Evolutionary conservation across 2,329 filamentous ascomycete species (phyloP).

Genomic region (Biscogniauxia sp.): DNA sequence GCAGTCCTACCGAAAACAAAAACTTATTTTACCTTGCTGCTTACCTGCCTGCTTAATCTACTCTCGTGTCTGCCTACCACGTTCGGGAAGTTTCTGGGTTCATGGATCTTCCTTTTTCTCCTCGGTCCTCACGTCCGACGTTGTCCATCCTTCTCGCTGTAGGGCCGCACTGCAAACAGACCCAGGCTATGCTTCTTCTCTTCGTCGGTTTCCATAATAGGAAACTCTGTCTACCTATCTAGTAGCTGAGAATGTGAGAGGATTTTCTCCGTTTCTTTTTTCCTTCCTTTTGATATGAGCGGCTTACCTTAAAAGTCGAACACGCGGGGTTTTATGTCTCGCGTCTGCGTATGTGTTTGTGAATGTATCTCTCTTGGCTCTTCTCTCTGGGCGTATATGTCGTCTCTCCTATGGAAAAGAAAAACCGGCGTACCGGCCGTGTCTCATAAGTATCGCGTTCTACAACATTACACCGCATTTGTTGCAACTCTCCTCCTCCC

Average conservation of each 20-base stretch:
- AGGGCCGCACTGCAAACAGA: neutral
- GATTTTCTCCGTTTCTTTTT: neutral
- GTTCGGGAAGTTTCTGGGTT: too few species aligned
- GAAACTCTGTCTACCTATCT: neutral
- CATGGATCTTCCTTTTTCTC: neutral
- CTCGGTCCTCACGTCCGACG: neutral
- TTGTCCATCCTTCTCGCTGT: neutral
- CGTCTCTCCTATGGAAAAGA: too few species aligned
- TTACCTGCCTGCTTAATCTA: too few species aligned
- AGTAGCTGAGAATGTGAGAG: neutral
- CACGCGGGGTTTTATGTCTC: neutral
- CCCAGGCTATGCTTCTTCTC: neutral
- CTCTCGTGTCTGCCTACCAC: too few species aligned
- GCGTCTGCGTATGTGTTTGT: neutral
- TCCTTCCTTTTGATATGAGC: neutral
- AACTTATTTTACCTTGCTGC: too few species aligned
- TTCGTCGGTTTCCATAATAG: neutral
- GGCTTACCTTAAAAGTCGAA: neutral
- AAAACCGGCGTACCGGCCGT: neutral
- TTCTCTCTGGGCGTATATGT: neutral
- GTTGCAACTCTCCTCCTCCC: neutral
- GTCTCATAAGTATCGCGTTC: neutral
- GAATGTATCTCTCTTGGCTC: neutral
- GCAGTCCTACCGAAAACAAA: neutral
- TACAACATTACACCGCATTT: neutral